Percentiles rank a stretch among this genome's conserved stretches.
Evolutionary conservation across 768 basidiomycete genomes (phyloP).

Genomic region (Serendipita sp.): DNA sequence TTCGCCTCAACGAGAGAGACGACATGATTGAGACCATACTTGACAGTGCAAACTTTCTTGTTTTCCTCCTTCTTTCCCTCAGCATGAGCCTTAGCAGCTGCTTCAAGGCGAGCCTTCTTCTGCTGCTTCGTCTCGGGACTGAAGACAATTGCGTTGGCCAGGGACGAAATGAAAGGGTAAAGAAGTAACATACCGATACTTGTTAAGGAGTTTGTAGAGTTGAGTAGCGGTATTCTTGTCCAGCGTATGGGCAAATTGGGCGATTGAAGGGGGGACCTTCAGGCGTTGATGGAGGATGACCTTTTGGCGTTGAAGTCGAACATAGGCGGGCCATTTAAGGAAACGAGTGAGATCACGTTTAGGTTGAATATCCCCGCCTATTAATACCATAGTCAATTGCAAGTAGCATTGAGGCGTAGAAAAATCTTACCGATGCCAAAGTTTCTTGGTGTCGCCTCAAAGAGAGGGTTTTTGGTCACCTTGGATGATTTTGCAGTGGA

Average conservation of each 20-base stretch:
- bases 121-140: constrained; percentile 88
- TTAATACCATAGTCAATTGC: neutral
- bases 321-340: constrained; percentile 99
- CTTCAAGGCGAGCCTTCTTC: constrained; percentile 85
- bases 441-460: constrained; percentile 79
- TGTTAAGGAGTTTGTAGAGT: constrained; percentile 95
- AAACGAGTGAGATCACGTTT: constrained; percentile 85
- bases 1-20: constrained; percentile 94
- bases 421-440: constrained; percentile 76
- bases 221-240: constrained; percentile 99
- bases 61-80: constrained; percentile 62
- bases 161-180: neutral
- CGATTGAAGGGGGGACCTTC: constrained; percentile 95
- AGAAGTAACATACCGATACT: constrained; percentile 25
- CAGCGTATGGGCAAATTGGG: constrained; percentile 86
- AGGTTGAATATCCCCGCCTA: constrained; percentile 88
- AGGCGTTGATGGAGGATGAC: constrained; percentile 94
- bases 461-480: constrained; percentile 85
- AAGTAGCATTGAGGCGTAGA: neutral
- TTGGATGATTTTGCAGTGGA: constrained; percentile 59
- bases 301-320: constrained; percentile 95
- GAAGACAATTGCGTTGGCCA: constrained; percentile 25
- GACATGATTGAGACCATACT: constrained; percentile 94
- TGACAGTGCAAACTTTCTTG: constrained; percentile 92
- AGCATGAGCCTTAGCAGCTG: constrained; percentile 58